These are phyloP conservation scores for Ampelocalamus luodianensis DNA, from an alignment of 176 grass and related monocot species.

Conservation along the genomic window DNA sequence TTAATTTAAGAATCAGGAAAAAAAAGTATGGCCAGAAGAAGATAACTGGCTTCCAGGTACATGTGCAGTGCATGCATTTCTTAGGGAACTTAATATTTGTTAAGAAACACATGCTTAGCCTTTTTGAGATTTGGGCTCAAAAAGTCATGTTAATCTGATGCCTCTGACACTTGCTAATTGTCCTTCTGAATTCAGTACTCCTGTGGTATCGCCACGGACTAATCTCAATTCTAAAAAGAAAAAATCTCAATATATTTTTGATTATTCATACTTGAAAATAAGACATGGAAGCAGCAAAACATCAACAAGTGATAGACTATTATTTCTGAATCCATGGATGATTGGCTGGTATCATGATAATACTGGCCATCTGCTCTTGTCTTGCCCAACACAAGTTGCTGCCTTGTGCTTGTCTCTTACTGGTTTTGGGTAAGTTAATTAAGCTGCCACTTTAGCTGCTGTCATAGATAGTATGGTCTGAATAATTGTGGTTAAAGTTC, in stretches of 20 bases:
- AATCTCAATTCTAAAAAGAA: not conserved
- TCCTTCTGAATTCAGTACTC: not conserved
- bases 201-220: not conserved
- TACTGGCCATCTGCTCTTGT: slow-evolving; percentile 11
- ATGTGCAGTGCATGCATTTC: too few species aligned
- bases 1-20: too few species aligned
- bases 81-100: too few species aligned
- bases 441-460: not conserved
- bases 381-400: not conserved
- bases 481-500: slow-evolving; percentile 25
- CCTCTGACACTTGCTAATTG: too few species aligned
- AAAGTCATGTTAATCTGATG: too few species aligned
- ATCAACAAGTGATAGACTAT: slow-evolving; percentile 28
- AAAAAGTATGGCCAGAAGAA: too few species aligned
- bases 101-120: too few species aligned
- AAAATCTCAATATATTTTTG: not conserved
- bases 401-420: slow-evolving; percentile 29
- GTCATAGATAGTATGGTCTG: not conserved
- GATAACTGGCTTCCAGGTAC: too few species aligned
- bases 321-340: slow-evolving; percentile 20
- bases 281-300: slow-evolving; percentile 25
- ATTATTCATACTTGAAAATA: not conserved
- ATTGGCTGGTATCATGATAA: slow-evolving; percentile 14
- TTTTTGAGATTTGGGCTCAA: too few species aligned
- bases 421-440: slow-evolving; percentile 17